phyloP scores from a whole-genome alignment of 2,329 filamentous ascomycete species.

The Xylaria polymorpha region DNA sequence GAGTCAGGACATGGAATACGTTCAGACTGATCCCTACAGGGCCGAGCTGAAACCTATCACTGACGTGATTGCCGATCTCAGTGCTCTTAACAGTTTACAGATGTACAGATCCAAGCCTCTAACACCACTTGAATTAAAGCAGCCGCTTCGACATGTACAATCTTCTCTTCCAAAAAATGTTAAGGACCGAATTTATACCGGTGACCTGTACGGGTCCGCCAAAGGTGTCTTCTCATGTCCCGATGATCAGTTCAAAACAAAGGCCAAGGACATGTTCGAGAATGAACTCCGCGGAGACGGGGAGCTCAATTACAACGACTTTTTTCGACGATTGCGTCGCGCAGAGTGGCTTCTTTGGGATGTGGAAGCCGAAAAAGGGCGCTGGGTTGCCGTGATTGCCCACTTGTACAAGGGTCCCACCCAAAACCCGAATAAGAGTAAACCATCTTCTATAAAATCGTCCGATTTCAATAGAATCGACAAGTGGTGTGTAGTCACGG shows the following conservation, averaged over 20 bases:
- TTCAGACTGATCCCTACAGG: constrained; percentile 2
- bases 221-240: constrained; percentile 27
- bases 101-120: constrained; percentile 17
- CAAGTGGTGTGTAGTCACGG: constrained; percentile 33
- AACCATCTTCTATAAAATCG: constrained; percentile 3
- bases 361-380: constrained; percentile 30
- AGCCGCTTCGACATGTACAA: constrained; percentile 35
- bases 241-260: constrained; percentile 3
- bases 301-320: constrained; percentile 13
- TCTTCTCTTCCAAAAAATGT: constrained; percentile 28
- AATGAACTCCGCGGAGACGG: constrained; percentile 21
- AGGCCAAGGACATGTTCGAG: constrained; percentile 5
- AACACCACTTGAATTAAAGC: constrained; percentile 27
- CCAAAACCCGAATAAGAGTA: constrained; percentile 16
- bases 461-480: constrained; percentile 24
- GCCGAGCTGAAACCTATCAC: constrained; percentile 6
- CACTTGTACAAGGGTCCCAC: constrained; percentile 24
- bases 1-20: constrained; percentile 16
- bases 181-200: constrained; percentile 26
- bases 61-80: constrained; percentile 27
- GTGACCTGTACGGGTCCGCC: constrained; percentile 29
- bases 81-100: constrained; percentile 37
- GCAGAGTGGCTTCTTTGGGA: constrained; percentile 38
- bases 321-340: constrained; percentile 32
- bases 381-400: constrained; percentile 36